Evolutionary conservation across 164 flowering plant genomes (phyloP).

Genomic region (Vitis labrusca): DNA sequence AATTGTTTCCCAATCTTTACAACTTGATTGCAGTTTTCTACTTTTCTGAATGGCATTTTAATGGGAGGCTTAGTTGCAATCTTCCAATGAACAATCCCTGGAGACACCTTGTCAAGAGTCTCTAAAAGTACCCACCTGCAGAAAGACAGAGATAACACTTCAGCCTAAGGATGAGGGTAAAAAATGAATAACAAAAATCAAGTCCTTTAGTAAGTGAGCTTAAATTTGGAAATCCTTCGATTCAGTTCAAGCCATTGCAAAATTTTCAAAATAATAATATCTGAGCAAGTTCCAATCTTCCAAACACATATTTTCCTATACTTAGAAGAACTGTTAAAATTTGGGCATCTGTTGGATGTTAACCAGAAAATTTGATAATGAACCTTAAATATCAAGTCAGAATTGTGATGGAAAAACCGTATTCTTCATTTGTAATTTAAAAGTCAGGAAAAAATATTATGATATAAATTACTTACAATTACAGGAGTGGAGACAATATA

Average conservation of each 20-base stretch:
- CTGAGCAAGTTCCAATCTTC: background rate
- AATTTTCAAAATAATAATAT: background rate
- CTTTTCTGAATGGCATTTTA: conserved; percentile 89
- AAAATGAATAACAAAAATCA: background rate
- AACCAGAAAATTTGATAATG: too few relatives aligned
- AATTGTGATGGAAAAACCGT: too few relatives aligned
- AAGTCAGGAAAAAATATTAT: background rate
- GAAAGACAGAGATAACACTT: background rate
- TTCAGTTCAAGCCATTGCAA: background rate
- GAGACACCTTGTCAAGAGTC: conserved; percentile 83
- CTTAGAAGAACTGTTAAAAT: too few relatives aligned
- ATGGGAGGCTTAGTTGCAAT: conserved; percentile 85
- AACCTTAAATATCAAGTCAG: too few relatives aligned
- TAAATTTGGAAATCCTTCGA: background rate
- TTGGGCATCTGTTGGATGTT: too few relatives aligned
- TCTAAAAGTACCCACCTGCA: conserved; percentile 87
- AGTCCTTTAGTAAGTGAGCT: background rate
- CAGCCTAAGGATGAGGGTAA: background rate
- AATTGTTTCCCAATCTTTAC: conserved; percentile 84
- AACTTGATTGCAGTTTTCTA: conserved; percentile 93
- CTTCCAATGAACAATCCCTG: conserved; percentile 94
- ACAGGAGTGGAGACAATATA: background rate
- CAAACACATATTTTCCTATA: background rate
- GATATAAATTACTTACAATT: background rate
- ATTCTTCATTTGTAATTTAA: too few relatives aligned